These are phyloP conservation scores for Aspergillus sp. DNA, from an alignment of 2,329 filamentous ascomycete genomes.

Conservation along the genomic window DNA sequence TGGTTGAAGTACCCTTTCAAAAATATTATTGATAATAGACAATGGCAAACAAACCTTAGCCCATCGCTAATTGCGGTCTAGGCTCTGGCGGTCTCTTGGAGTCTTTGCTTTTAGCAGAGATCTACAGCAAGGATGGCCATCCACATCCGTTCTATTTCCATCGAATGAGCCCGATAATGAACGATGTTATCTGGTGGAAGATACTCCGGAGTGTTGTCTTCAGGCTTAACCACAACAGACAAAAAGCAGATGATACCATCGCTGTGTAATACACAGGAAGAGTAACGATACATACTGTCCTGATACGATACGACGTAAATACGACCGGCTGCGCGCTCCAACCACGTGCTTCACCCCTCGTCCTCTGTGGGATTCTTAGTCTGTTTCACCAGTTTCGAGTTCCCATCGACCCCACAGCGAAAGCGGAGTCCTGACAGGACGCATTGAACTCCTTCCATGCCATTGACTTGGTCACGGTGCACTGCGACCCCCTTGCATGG, in stretches of 20 bases:
- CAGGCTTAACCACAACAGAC: neutral
- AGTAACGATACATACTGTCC: neutral
- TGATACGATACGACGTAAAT: neutral
- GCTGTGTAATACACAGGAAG: neutral
- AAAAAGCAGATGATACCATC: neutral
- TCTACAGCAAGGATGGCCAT: neutral
- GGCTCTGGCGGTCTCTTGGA: neutral
- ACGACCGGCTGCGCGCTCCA: neutral
- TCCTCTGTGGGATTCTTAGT: conserved; percentile 5
- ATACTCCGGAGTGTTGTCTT: neutral
- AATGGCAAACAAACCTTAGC: neutral
- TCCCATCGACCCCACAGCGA: conserved; percentile 4
- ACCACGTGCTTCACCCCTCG: conserved; percentile 5
- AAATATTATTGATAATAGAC: neutral
- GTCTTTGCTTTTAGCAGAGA: neutral
- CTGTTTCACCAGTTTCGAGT: conserved; percentile 7
- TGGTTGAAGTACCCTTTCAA: neutral
- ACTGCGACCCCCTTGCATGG: conserved; percentile 1
- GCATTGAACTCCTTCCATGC: conserved; percentile 6
- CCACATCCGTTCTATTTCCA: neutral
- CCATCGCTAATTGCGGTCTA: neutral
- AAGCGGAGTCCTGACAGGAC: conserved; percentile 8
- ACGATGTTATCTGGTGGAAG: neutral
- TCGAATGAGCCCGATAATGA: too few relatives aligned
- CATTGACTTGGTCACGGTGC: neutral